Evolutionary conservation across 1,284 basidiomycete genomes (phyloP).

Genomic region (Cutaneotrichosporon mucoides): DNA sequence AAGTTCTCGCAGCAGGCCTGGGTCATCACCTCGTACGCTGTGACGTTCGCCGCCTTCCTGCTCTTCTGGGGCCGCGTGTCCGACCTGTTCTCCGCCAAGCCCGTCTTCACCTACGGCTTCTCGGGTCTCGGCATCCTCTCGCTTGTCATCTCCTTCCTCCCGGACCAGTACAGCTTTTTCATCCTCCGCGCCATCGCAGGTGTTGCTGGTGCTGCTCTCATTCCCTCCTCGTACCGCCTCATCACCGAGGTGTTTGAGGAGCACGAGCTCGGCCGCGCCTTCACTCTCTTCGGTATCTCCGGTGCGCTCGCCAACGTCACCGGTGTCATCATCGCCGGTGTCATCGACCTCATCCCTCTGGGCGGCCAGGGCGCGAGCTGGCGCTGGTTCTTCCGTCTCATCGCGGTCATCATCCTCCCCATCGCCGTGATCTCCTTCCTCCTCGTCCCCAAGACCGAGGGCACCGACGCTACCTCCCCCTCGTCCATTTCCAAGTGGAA

Average conservation of each 20-base stretch:
- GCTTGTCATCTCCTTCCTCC: slow-evolving; percentile 35
- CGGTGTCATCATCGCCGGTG: slow-evolving; percentile 38
- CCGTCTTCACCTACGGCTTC: slow-evolving; percentile 35
- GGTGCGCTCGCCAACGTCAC: slow-evolving; percentile 44
- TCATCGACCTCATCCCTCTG: slow-evolving; percentile 45
- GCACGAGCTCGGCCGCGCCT: slow-evolving; percentile 32
- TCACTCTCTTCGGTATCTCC: slow-evolving; percentile 41
- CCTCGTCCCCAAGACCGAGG: slow-evolving; percentile 19
- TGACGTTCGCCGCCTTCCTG: slow-evolving; percentile 42
- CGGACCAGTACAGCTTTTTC: slow-evolving; percentile 34
- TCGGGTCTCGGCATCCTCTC: slow-evolving; percentile 27
- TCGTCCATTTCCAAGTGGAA: slow-evolving; percentile 23
- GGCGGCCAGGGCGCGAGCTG: slow-evolving; percentile 39
- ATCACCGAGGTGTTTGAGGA: slow-evolving; percentile 41
- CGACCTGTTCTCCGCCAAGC: slow-evolving; percentile 38
- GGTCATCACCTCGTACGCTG: slow-evolving; percentile 33
- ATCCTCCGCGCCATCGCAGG: slow-evolving; percentile 35
- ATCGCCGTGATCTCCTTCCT: slow-evolving; percentile 23
- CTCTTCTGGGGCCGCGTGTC: slow-evolving; percentile 39
- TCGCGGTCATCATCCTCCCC: slow-evolving; percentile 29
- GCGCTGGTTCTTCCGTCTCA: slow-evolving; percentile 40
- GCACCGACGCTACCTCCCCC: too few relatives aligned
- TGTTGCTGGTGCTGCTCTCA: slow-evolving; percentile 31
- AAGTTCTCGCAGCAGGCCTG: slow-evolving; percentile 16
- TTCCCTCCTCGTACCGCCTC: slow-evolving; percentile 44